Evolutionary conservation across 495 filamentous ascomycete species (phyloP).

Genomic region (Glonium stellatum): DNA sequence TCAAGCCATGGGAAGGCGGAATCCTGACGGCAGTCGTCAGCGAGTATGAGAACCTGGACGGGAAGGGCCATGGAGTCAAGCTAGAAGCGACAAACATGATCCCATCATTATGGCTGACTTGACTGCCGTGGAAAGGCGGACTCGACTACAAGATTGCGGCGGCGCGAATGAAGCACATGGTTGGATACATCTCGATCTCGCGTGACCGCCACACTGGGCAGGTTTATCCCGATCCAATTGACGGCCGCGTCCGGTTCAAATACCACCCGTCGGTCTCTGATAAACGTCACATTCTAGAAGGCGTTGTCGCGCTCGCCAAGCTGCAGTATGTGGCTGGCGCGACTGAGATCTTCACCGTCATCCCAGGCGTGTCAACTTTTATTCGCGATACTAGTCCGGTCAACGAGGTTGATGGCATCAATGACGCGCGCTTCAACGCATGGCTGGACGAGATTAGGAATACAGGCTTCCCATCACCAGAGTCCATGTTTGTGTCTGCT

Average conservation of each 20-base stretch:
- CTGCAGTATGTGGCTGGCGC: conserved; percentile 72
- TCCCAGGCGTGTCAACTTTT: conserved; percentile 58
- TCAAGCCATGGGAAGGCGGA: conserved; percentile 70
- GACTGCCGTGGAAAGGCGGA: conserved; percentile 56
- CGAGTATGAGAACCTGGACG: conserved; percentile 77
- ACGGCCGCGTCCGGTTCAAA: conserved; percentile 55
- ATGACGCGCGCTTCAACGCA: conserved; percentile 56
- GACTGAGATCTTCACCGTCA: conserved; percentile 60
- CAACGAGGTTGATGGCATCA: conserved; percentile 47
- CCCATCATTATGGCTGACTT: conserved; percentile 49
- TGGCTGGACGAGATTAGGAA: conserved; percentile 57
- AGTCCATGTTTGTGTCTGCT: conserved; percentile 51
- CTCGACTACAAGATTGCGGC: conserved; percentile 60
- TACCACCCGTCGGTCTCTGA: conserved; percentile 68
- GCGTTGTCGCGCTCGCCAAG: conserved; percentile 64
- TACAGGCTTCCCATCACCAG: conserved; percentile 46
- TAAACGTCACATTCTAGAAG: conserved; percentile 58
- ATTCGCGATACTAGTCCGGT: conserved; percentile 43
- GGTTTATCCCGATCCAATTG: conserved; percentile 65
- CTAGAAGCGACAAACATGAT: conserved; percentile 67
- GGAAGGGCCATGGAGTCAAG: conserved; percentile 75
- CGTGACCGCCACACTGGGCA: conserved; percentile 68
- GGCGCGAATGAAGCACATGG: conserved; percentile 56
- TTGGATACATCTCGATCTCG: conserved; percentile 58
- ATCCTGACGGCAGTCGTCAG: conserved; percentile 70